These are phyloP conservation scores for Didymella sp. DNA, from an alignment of 2,329 filamentous ascomycete species.

Conservation along the genomic window DNA sequence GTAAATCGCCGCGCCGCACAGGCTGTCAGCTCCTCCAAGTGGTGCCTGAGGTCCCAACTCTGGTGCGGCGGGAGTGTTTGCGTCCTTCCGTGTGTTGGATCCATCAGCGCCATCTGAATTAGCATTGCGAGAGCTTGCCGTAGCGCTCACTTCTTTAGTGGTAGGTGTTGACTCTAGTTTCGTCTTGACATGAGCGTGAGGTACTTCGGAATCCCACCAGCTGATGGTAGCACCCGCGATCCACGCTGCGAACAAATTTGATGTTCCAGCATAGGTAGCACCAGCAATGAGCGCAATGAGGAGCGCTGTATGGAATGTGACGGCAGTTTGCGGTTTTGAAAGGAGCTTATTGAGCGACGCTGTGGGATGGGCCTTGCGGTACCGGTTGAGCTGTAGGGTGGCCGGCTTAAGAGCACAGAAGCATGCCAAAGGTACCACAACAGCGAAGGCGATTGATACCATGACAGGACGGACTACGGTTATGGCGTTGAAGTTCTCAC, in stretches of 20 bases:
- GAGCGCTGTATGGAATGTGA: slow-evolving; percentile 58
- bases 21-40: slow-evolving; percentile 6
- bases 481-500: slow-evolving; percentile 46
- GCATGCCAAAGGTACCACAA: slow-evolving; percentile 58
- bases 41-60: background rate
- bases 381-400: slow-evolving; percentile 47
- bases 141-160: background rate
- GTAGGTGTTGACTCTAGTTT: background rate
- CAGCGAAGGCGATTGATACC: slow-evolving; percentile 62
- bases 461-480: slow-evolving; percentile 60
- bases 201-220: slow-evolving; percentile 63
- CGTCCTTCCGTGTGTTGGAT: background rate
- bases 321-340: slow-evolving; percentile 44
- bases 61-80: background rate
- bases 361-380: slow-evolving; percentile 31
- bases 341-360: slow-evolving; percentile 38
- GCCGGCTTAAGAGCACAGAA: slow-evolving; percentile 54
- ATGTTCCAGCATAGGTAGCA: slow-evolving; percentile 67
- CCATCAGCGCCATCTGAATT: background rate
- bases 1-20: slow-evolving; percentile 49
- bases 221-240: slow-evolving; percentile 63
- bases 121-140: background rate
- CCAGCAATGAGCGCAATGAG: slow-evolving; percentile 60
- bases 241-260: slow-evolving; percentile 68
- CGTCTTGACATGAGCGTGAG: slow-evolving; percentile 26